Evolutionary conservation across 1,139 yeast genomes (phyloP).

Genomic region (Geotrichum macrosporum): DNA sequence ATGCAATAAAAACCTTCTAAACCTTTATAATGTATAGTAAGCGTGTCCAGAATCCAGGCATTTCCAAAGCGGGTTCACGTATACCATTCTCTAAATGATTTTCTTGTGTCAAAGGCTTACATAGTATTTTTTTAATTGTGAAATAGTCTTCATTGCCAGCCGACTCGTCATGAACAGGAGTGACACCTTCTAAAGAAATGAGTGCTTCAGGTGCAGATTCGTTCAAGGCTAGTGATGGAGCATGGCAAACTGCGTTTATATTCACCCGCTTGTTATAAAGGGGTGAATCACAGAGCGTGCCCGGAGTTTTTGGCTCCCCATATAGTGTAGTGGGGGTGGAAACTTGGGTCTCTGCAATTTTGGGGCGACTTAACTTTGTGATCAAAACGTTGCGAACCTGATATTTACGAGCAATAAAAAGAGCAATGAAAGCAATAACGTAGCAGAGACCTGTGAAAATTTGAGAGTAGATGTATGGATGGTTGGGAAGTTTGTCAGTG

Average conservation of each 20-base stretch:
- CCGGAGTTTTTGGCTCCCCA: background rate
- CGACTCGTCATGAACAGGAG: slow-evolving; percentile 3
- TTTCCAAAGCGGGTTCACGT: background rate
- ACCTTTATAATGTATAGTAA: slow-evolving; percentile 7
- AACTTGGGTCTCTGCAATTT: background rate
- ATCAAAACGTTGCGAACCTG: too few species aligned
- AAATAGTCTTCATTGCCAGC: too few species aligned
- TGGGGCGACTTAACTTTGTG: too few species aligned
- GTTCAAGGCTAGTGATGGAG: too few species aligned
- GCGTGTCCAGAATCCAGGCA: slow-evolving; percentile 4
- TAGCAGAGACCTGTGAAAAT: slow-evolving; percentile 50
- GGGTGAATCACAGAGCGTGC: background rate
- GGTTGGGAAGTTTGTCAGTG: slow-evolving; percentile 22
- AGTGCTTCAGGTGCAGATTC: too few species aligned
- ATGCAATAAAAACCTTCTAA: too few species aligned
- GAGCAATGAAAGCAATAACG: slow-evolving; percentile 1
- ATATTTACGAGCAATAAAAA: slow-evolving; percentile 8
- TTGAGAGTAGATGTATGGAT: slow-evolving; percentile 57
- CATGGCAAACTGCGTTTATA: too few species aligned
- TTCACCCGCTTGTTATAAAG: too few species aligned
- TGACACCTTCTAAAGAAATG: slow-evolving; percentile 12
- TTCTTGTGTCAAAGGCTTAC: slow-evolving; percentile 4
- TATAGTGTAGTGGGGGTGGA: slow-evolving; percentile 3
- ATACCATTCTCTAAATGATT: background rate
- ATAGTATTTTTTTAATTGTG: too few species aligned